These are phyloP conservation scores for Ophiostoma ulmi DNA, from an alignment of 2,329 filamentous ascomycete species.

Conservation along the genomic window DNA sequence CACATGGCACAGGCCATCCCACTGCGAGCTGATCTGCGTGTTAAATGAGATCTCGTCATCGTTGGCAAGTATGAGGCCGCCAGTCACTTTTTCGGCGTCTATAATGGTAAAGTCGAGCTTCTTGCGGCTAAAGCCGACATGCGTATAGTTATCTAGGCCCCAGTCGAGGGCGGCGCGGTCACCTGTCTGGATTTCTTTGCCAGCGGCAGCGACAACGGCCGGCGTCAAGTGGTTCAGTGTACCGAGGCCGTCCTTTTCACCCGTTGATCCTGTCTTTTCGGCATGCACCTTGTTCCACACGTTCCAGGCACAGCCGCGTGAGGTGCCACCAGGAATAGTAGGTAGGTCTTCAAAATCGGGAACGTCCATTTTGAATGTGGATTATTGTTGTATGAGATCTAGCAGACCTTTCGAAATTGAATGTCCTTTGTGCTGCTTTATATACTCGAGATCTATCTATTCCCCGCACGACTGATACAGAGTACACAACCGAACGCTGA, in stretches of 20 bases:
- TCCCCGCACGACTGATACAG: no score
- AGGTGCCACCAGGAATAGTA: slow-evolving; percentile 9
- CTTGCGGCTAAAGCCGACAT: slow-evolving; percentile 49
- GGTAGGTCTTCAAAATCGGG: slow-evolving; percentile 1
- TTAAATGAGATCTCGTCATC: slow-evolving; percentile 26
- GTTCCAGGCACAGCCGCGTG: slow-evolving; percentile 7
- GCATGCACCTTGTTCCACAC: slow-evolving; percentile 15
- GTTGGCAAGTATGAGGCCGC: slow-evolving; percentile 19
- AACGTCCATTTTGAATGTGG: background rate
- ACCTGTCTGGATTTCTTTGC: slow-evolving; percentile 51
- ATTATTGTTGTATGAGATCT: background rate
- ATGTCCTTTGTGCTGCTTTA: background rate
- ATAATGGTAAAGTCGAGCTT: slow-evolving; percentile 41
- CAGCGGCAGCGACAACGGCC: slow-evolving; percentile 47
- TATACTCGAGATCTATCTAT: background rate
- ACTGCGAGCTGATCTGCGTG: slow-evolving; percentile 45
- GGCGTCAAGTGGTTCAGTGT: slow-evolving; percentile 57
- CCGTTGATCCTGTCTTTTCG: background rate
- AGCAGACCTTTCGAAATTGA: background rate
- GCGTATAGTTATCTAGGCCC: slow-evolving; percentile 50
- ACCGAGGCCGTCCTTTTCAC: slow-evolving; percentile 48
- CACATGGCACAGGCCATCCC: slow-evolving; percentile 44
- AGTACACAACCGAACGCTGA: no score
- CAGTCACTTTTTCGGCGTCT: background rate
- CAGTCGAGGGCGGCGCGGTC: slow-evolving; percentile 54